A percentile compares a stretch with the other conserved stretches of the same genome.
Conservation (phyloP, 306 rosid species). For the Trifolium subterraneum region DNA sequence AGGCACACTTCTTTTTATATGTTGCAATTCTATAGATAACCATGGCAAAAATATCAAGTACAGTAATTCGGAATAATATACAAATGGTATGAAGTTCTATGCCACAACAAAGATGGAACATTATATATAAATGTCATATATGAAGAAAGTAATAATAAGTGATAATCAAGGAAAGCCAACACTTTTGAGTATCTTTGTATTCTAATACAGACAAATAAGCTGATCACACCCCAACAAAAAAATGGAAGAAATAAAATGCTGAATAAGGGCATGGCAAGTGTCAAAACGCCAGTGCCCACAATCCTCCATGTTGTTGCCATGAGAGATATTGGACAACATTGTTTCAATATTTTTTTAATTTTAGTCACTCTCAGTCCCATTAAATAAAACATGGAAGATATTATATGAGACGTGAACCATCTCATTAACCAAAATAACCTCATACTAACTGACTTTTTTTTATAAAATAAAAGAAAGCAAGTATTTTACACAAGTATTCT, state of each 20-base stretch:
- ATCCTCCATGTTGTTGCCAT: not conserved
- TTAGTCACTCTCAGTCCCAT: too few species aligned
- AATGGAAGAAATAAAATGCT: not conserved
- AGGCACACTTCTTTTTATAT: not conserved
- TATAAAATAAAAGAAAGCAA: too few species aligned
- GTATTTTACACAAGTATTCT: not conserved
- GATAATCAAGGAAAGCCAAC: not conserved
- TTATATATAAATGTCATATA: not conserved
- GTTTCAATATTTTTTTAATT: too few species aligned
- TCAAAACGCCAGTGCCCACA: too few species aligned
- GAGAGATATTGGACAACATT: not conserved
- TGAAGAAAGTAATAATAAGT: not conserved
- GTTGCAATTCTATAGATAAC: not conserved
- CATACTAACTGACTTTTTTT: too few species aligned
- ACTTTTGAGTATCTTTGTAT: not conserved
- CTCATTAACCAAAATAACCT: not conserved
- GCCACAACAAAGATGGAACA: not conserved
- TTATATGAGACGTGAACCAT: not conserved
- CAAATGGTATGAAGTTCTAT: not conserved
- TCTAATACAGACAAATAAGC: not conserved
- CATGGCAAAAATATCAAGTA: conserved; percentile 24
- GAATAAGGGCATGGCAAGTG: not conserved
- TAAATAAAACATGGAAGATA: too few species aligned
- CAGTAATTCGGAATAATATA: not conserved
- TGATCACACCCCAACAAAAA: not conserved